Percentiles rank a stretch among this genome's conserved stretches.
Conservation (phyloP, 495 filamentous ascomycete species). For the Peziza echinospora region DNA sequence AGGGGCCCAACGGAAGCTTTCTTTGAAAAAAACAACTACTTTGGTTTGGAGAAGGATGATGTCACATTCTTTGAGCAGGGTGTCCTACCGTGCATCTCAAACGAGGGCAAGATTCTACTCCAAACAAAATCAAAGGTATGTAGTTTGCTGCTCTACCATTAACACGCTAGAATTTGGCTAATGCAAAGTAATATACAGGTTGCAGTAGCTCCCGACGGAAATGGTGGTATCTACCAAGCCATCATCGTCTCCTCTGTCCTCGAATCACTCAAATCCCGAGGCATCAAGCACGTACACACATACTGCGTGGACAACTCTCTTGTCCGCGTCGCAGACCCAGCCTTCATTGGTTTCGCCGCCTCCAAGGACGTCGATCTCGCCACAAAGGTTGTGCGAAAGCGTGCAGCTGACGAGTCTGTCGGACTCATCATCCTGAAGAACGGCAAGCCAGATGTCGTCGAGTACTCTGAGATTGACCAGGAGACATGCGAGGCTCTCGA, state of each 20-base stretch:
- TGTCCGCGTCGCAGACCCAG: constrained; percentile 89
- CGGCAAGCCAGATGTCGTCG: constrained; percentile 90
- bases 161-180: neutral
- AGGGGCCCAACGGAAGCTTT: constrained; percentile 75
- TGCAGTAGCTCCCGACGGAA: constrained; percentile 94
- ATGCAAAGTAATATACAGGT: constrained; percentile 25
- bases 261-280: constrained; percentile 67
- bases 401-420: constrained; percentile 87
- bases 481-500: constrained; percentile 75
- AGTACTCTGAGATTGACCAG: constrained; percentile 93
- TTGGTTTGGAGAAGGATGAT: constrained; percentile 67
- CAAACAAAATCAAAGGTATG: constrained; percentile 67
- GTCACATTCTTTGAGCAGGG: constrained; percentile 93
- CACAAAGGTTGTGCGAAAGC: constrained; percentile 96
- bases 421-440: constrained; percentile 88
- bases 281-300: constrained; percentile 86
- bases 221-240: constrained; percentile 91
- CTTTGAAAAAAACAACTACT: constrained; percentile 75
- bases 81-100: constrained; percentile 87
- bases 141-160: neutral
- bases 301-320: constrained; percentile 99
- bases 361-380: constrained; percentile 83
- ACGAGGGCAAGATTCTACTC: constrained; percentile 90
- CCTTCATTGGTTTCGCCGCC: constrained; percentile 85
- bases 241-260: constrained; percentile 63